A percentile compares a stretch with the other conserved stretches of the same genome.
Evolutionary conservation across 2,329 filamentous ascomycete species (phyloP).

Genomic region (Orbilia ellipsospora): DNA sequence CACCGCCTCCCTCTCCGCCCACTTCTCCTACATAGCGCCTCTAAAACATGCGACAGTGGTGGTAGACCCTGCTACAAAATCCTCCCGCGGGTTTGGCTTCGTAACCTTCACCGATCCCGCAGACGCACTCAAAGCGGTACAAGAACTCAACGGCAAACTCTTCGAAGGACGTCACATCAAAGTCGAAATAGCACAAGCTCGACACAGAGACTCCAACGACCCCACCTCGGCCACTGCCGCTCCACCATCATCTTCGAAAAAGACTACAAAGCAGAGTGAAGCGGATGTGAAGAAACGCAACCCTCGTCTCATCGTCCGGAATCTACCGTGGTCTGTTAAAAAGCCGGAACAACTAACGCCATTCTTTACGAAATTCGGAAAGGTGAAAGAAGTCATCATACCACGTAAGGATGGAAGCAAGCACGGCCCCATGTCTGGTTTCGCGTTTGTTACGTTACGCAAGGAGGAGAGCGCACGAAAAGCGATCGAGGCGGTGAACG

Average conservation of each 20-base stretch:
- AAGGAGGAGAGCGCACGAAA: slow-evolving; percentile 91
- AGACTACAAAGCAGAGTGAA: slow-evolving; percentile 61
- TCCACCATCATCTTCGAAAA: slow-evolving; percentile 18
- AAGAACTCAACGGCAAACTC: slow-evolving; percentile 80
- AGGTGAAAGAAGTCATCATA: slow-evolving; percentile 86
- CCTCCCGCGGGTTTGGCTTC: slow-evolving; percentile 92
- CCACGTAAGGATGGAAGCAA: slow-evolving; percentile 78
- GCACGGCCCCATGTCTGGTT: slow-evolving; percentile 76
- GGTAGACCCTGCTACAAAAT: slow-evolving; percentile 82
- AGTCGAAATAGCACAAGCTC: slow-evolving; percentile 86
- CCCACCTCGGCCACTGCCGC: slow-evolving; percentile 59
- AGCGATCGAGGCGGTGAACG: slow-evolving; percentile 85
- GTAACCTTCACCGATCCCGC: slow-evolving; percentile 95
- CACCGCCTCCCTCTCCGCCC: slow-evolving; percentile 81
- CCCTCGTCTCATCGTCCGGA: slow-evolving; percentile 86
- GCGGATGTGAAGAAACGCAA: slow-evolving; percentile 71
- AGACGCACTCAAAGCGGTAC: slow-evolving; percentile 82
- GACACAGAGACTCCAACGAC: slow-evolving; percentile 72
- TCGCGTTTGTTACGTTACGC: slow-evolving; percentile 90
- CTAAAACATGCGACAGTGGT: slow-evolving; percentile 97
- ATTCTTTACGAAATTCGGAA: slow-evolving; percentile 87
- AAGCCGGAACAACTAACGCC: slow-evolving; percentile 80
- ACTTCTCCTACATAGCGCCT: slow-evolving; percentile 93
- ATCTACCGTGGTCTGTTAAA: slow-evolving; percentile 96
- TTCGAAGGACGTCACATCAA: slow-evolving; percentile 84